phyloP scores from a whole-genome alignment of 495 filamentous ascomycete species.

The Xylaria curta region DNA sequence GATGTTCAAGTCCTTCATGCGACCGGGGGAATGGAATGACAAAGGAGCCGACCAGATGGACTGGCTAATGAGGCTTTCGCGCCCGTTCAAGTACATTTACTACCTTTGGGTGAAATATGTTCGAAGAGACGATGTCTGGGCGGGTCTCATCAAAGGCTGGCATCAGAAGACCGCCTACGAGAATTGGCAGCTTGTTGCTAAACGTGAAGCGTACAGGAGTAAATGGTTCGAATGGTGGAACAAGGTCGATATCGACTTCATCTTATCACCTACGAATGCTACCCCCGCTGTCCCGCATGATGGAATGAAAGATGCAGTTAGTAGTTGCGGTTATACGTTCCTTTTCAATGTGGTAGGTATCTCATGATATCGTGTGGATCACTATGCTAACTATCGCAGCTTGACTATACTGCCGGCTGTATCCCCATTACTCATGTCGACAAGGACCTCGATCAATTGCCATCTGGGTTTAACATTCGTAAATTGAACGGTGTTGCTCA shows the following conservation, averaged over 20 bases:
- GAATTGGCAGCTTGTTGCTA: constrained; percentile 80
- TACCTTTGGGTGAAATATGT: constrained; percentile 89
- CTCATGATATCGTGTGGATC: background rate
- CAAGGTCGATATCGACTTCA: constrained; percentile 72
- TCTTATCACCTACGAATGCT: constrained; percentile 86
- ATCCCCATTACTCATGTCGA: constrained; percentile 89
- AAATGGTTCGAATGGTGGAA: constrained; percentile 87
- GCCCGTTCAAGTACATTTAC: constrained; percentile 82
- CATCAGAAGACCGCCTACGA: constrained; percentile 71
- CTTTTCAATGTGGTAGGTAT: constrained; percentile 80
- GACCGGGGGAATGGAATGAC: constrained; percentile 81
- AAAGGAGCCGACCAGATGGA: constrained; percentile 76
- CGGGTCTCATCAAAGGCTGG: constrained; percentile 75
- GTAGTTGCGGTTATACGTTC: constrained; percentile 93
- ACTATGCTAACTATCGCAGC: constrained; percentile 43
- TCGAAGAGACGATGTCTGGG: constrained; percentile 75
- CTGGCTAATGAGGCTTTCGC: constrained; percentile 73
- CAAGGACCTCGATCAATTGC: constrained; percentile 67
- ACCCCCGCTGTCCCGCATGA: constrained; percentile 88
- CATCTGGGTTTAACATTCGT: constrained; percentile 61
- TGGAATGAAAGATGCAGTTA: constrained; percentile 85
- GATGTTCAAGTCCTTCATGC: constrained; percentile 79
- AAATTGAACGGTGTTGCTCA: constrained; percentile 77
- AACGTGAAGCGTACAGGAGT: constrained; percentile 77
- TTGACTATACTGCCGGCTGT: constrained; percentile 88